Evolutionary conservation across 169 alveolate species (phyloP).

Genomic region (Plasmodium yoelii): DNA sequence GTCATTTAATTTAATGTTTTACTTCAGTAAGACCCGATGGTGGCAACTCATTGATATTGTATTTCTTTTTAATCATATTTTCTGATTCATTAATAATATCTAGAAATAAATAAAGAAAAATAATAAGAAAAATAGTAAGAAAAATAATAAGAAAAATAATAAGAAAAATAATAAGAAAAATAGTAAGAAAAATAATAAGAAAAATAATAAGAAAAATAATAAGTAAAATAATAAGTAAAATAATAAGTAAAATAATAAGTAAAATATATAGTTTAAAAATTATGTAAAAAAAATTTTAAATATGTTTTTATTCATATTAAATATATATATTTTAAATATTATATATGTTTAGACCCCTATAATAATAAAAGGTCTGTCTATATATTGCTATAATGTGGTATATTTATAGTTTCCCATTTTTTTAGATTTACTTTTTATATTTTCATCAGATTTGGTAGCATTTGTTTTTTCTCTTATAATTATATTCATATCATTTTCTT

Average conservation of each 20-base stretch:
- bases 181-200: too few species aligned
- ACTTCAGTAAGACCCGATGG: slow-evolving; percentile 67
- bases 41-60: slow-evolving; percentile 47
- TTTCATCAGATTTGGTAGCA: slow-evolving; percentile 2
- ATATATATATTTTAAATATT: too few species aligned
- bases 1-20: neutral
- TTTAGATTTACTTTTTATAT: slow-evolving; percentile 24
- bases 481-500: neutral
- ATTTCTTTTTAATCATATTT: slow-evolving; percentile 24
- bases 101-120: neutral
- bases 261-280: neutral
- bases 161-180: too few species aligned
- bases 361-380: too few species aligned
- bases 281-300: too few species aligned
- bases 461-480: slow-evolving; percentile 2
- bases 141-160: too few species aligned
- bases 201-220: too few species aligned
- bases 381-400: too few species aligned
- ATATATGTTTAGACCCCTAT: too few species aligned
- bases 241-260: neutral
- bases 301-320: too few species aligned
- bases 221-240: too few species aligned
- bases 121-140: neutral
- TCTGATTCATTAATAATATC: slow-evolving; percentile 24
- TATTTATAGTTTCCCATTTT: too few species aligned